These are phyloP conservation scores for Xylariaceae sp. DNA, from an alignment of 2,329 filamentous ascomycete species.

Conservation along the genomic window DNA sequence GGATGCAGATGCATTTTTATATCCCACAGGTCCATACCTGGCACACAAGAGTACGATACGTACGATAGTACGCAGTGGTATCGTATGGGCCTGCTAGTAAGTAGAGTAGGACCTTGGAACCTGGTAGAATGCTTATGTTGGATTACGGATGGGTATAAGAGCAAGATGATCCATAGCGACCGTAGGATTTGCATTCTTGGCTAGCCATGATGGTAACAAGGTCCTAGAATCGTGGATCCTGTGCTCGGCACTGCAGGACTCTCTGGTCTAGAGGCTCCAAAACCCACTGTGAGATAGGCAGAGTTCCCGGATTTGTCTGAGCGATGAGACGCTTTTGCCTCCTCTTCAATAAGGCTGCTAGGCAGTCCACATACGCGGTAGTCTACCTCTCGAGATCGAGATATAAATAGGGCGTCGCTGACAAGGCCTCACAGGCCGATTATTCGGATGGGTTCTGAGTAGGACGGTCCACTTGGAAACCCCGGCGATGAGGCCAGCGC, in stretches of 20 bases:
- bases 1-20: conserved; percentile 1
- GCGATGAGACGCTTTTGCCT: background rate
- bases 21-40: background rate
- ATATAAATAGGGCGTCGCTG: background rate
- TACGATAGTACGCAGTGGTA: background rate
- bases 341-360: background rate
- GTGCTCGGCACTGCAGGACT: background rate
- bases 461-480: background rate
- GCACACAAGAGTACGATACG: background rate
- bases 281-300: background rate
- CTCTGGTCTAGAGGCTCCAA: background rate
- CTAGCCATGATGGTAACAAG: background rate
- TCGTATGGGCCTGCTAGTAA: background rate
- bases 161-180: background rate
- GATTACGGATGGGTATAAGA: background rate
- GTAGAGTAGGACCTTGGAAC: background rate
- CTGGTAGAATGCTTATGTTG: background rate
- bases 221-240: background rate
- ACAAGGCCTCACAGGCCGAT: background rate
- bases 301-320: background rate
- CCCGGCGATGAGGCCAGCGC: background rate
- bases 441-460: background rate
- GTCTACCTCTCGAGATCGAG: background rate
- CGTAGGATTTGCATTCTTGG: background rate
- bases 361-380: background rate